Base-by-base conservation (phyloP, 2,329 filamentous ascomycete genomes). In the Trichoderma sp. region DNA sequence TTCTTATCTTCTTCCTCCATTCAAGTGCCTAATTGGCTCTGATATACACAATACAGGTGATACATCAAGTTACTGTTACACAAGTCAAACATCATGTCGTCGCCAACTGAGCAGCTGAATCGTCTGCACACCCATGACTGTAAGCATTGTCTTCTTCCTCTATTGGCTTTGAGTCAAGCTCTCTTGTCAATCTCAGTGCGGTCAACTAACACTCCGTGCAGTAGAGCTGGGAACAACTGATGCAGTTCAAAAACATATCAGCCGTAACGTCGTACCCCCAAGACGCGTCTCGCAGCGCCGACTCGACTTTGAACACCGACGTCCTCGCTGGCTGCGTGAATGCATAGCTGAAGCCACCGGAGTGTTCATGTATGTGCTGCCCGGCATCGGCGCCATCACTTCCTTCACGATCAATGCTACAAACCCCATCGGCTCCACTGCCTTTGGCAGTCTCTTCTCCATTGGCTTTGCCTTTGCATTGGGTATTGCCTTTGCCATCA, bases 401-500 rank as follows among this genome's bases (percentile, higher is more conserved):
- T 78, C 81, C 15, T 88, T 88, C 76, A 85, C 84, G 8, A 71
- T 88, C 4, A 84, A 87, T 73, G 80, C 82, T 1, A 80, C 79
- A 3, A 86, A 84, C 71, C 73, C 73, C 6, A 30, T 76, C 32
- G 76, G 76, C 6, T 76, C 74, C 32, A 65, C 76, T 5, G 76
- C 77, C 2, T 79, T 77, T 59, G 85, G 87, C n/a, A 85, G 82
- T 74, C 74, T 89, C 34, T 86, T 89, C 75, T 84, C 87, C 73
- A 85, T 88, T 69, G 87, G 87, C 20, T 85, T 82, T 77, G 86
- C 85, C 3, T 89, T 87, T 76, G 86, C 85, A 6, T 76, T 89
- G 17, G 87, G 88, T 4, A 88, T 89, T 75, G 85, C 86, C 15
- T 87, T 88, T 74, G 87, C 87, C 58, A 88, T 89, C 77, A 88